phyloP scores from a whole-genome alignment of 2,329 filamentous ascomycete species.

The Fusarium stilboides region DNA sequence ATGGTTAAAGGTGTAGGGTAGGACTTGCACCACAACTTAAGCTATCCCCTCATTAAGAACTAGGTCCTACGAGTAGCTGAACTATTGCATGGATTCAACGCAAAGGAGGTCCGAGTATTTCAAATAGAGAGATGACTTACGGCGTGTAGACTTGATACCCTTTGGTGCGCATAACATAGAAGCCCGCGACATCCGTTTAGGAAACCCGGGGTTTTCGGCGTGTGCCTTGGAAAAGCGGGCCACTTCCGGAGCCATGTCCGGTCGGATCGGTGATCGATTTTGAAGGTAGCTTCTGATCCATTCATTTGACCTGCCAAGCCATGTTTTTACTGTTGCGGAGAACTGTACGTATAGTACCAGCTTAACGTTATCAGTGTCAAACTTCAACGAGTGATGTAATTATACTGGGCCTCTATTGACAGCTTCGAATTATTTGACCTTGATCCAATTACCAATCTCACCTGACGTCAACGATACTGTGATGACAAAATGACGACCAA shows the following conservation, averaged over 20 bases:
- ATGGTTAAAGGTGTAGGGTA: no score
- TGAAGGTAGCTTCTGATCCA: neutral
- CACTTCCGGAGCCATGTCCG: constrained; percentile 25
- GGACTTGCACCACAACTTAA: no score
- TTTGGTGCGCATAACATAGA: neutral
- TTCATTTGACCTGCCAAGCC: constrained; percentile 20
- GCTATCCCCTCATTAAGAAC: no score
- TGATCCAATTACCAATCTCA: constrained; percentile 18
- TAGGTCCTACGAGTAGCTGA: no score
- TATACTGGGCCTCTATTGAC: constrained; percentile 27
- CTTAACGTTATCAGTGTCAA: neutral
- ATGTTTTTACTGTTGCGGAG: neutral
- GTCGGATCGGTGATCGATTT: constrained; percentile 28
- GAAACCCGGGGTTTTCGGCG: constrained; percentile 14
- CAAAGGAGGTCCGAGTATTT: no score
- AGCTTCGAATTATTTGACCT: constrained; percentile 5
- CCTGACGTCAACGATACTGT: constrained; percentile 46
- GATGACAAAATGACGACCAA: constrained; percentile 44
- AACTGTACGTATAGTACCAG: constrained; percentile 10
- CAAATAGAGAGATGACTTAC: no score
- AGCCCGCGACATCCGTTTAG: constrained; percentile 5
- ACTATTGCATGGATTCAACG: no score
- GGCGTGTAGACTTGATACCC: no score
- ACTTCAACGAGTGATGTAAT: constrained; percentile 34
- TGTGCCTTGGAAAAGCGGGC: neutral